Evolutionary conservation across 345 rosid species (phyloP).

Genomic region (Atalantia buxifolia): DNA sequence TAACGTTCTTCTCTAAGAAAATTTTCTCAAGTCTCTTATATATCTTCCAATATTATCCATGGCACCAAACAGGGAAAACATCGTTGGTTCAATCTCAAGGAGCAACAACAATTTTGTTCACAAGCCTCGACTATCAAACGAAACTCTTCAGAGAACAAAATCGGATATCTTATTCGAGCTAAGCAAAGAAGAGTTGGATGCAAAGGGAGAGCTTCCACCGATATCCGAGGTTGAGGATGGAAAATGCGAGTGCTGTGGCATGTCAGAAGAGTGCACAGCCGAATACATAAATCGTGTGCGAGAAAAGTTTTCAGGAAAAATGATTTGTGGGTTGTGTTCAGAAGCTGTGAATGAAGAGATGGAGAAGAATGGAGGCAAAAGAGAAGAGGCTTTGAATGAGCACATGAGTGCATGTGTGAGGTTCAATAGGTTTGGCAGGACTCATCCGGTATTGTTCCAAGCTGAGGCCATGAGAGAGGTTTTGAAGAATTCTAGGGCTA

Average conservation of each 20-base stretch:
- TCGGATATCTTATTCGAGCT: slow-evolving; percentile 66
- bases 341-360: slow-evolving; percentile 72
- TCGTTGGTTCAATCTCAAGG: slow-evolving; percentile 8
- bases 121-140: slow-evolving; percentile 32
- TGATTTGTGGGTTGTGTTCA: slow-evolving; percentile 73
- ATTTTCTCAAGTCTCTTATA: no score
- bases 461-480: slow-evolving; percentile 84
- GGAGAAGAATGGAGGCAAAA: slow-evolving; percentile 54
- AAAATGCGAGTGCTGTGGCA: slow-evolving; percentile 88
- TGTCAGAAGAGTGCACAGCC: slow-evolving; percentile 83
- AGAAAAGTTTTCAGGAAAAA: slow-evolving; percentile 54
- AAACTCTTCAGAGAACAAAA: slow-evolving; percentile 51
- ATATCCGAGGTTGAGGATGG: slow-evolving; percentile 73
- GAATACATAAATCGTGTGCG: slow-evolving; percentile 59
- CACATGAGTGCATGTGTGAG: slow-evolving; percentile 68
- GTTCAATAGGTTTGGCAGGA: slow-evolving; percentile 71
- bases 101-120: not conserved
- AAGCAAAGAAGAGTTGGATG: slow-evolving; percentile 37
- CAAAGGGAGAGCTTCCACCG: slow-evolving; percentile 23
- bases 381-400: slow-evolving; percentile 56
- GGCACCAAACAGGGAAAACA: slow-evolving; percentile 38
- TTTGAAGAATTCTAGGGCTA: slow-evolving; percentile 48
- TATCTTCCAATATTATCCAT: slow-evolving; percentile 2
- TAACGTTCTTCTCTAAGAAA: not conserved
- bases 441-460: slow-evolving; percentile 68